Evolutionary conservation across 495 filamentous ascomycete genomes (phyloP).

Genomic region (Penicillium arizonense): DNA sequence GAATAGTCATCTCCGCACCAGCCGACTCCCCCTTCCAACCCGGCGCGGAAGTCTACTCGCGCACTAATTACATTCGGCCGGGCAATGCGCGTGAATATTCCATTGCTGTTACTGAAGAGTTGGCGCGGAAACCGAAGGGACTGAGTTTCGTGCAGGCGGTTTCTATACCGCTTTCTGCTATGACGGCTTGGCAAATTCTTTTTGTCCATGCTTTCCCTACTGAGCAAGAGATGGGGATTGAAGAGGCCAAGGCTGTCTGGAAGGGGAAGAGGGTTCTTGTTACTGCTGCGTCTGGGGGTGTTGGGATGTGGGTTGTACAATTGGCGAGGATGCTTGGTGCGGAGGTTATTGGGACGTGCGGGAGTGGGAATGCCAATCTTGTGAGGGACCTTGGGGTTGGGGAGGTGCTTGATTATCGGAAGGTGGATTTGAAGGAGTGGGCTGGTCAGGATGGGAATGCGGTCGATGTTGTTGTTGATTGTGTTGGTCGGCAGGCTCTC

Average conservation of each 20-base stretch:
- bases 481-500: constrained; percentile 44
- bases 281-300: constrained; percentile 50
- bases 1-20: constrained; percentile 43
- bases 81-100: constrained; percentile 46
- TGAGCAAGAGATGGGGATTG: constrained; percentile 1
- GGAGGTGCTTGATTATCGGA: constrained; percentile 47
- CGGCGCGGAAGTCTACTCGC: constrained; percentile 50
- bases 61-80: constrained; percentile 35
- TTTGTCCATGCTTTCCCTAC: constrained; percentile 39
- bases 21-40: constrained; percentile 40
- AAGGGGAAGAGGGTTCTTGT: constrained; percentile 44
- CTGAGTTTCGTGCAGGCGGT: constrained; percentile 47
- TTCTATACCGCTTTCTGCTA: constrained; percentile 43
- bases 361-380: constrained; percentile 39
- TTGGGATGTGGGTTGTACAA: constrained; percentile 58
- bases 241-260: background rate
- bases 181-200: constrained; percentile 53
- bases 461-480: constrained; percentile 55
- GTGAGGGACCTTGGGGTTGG: constrained; percentile 44
- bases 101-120: constrained; percentile 43
- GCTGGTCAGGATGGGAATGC: constrained; percentile 10
- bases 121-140: constrained; percentile 36
- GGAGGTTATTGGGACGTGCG: constrained; percentile 40
- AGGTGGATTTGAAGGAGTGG: constrained; percentile 35
- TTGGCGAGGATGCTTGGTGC: constrained; percentile 45